These are phyloP conservation scores for Echria macrotheca DNA, from an alignment of 495 filamentous ascomycete species.

Conservation along the genomic window DNA sequence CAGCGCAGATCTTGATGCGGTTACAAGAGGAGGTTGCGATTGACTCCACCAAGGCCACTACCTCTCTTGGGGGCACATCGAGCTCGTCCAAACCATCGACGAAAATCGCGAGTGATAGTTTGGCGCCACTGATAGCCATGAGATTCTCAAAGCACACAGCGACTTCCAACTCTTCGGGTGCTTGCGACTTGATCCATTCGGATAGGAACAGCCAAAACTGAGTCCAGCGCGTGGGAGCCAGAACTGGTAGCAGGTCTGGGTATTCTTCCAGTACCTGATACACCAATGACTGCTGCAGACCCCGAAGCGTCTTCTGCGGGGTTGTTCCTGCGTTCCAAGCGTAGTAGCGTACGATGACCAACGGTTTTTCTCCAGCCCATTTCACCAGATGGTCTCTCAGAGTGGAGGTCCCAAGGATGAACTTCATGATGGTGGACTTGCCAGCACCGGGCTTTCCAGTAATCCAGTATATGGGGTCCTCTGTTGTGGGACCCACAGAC, in stretches of 20 bases:
- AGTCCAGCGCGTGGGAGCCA: slow-evolving; percentile 13
- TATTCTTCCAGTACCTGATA: background rate
- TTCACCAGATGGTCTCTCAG: background rate
- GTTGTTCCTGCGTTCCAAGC: slow-evolving; percentile 9
- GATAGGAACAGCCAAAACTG: background rate
- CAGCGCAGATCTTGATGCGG: slow-evolving; percentile 12
- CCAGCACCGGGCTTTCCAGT: slow-evolving; percentile 6
- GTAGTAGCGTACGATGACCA: slow-evolving; percentile 10
- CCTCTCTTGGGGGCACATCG: slow-evolving; percentile 1
- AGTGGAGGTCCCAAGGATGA: background rate
- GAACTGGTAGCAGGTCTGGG: background rate
- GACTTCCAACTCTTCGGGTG: slow-evolving; percentile 4
- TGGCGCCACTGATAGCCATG: background rate
- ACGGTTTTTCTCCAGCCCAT: background rate
- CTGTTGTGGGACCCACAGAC: too few species aligned
- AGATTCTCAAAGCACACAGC: slow-evolving; percentile 6
- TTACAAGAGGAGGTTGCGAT: background rate
- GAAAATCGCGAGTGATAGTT: slow-evolving; percentile 6
- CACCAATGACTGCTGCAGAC: slow-evolving; percentile 5
- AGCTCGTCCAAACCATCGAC: slow-evolving; percentile 17
- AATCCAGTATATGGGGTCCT: slow-evolving; percentile 7
- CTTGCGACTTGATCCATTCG: background rate
- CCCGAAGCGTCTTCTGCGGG: slow-evolving; percentile 9
- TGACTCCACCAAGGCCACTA: background rate
- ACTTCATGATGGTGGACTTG: slow-evolving; percentile 10